A percentile compares a stretch with the other conserved stretches of the same genome.
phyloP scores from a whole-genome alignment of 441 rosid genomes.

The Isatis lusitanica region DNA sequence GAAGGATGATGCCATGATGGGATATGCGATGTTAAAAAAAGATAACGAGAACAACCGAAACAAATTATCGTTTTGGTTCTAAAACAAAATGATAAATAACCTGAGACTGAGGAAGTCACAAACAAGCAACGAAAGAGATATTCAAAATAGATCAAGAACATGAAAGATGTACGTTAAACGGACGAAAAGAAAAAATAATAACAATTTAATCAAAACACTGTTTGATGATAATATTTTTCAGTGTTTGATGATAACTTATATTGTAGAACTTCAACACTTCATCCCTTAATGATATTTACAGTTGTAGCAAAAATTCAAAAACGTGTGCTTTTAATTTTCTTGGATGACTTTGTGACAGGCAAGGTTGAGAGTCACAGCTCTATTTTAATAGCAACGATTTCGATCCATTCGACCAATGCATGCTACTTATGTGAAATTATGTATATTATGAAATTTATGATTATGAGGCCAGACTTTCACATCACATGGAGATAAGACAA shows the following conservation, averaged over 20 bases:
- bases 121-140: no score
- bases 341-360: not conserved
- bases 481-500: constrained; percentile 18
- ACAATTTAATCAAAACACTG: not conserved
- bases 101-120: no score
- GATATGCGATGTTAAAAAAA: no score
- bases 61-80: no score
- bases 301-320: no score
- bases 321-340: not conserved
- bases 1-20: no score
- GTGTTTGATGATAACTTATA: no score
- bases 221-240: not conserved
- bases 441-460: not conserved
- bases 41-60: no score
- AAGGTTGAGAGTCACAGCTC: not conserved
- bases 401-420: not conserved
- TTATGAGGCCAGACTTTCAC: constrained; percentile 9
- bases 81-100: no score
- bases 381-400: not conserved
- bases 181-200: not conserved
- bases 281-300: no score
- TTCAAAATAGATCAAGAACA: not conserved
- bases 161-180: not conserved
- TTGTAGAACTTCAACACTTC: no score
- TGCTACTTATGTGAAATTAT: constrained; percentile 1